Evolutionary conservation across 1,284 basidiomycete genomes (phyloP).

Genomic region (Malassezia psittaci): DNA sequence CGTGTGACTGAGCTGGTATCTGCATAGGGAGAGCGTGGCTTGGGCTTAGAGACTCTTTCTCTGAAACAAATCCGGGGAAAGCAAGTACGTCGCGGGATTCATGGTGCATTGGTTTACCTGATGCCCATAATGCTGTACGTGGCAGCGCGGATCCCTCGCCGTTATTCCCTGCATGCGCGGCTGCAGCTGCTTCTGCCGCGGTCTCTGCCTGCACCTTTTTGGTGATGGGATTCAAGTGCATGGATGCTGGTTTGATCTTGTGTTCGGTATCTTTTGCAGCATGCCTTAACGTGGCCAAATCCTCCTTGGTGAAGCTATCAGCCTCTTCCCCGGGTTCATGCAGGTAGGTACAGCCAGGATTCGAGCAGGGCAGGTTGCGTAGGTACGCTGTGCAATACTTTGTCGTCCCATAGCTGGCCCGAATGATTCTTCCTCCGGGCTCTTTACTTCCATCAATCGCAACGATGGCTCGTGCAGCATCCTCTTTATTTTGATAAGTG

Average conservation of each 20-base stretch:
- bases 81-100: slow-evolving; percentile 17
- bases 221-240: slow-evolving; percentile 23
- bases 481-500: slow-evolving; percentile 86
- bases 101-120: slow-evolving; percentile 25
- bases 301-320: slow-evolving; percentile 60
- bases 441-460: slow-evolving; percentile 74
- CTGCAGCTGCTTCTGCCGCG: not conserved
- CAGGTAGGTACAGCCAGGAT: slow-evolving; percentile 80
- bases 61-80: slow-evolving; percentile 23
- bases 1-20: not conserved
- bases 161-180: not conserved
- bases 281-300: slow-evolving; percentile 43
- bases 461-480: slow-evolving; percentile 82
- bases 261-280: slow-evolving; percentile 45
- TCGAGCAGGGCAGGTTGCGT: slow-evolving; percentile 72
- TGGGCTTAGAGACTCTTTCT: slow-evolving; percentile 19
- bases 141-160: slow-evolving; percentile 35
- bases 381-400: slow-evolving; percentile 97
- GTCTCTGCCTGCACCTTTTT: slow-evolving; percentile 19
- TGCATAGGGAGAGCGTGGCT: slow-evolving; percentile 15
- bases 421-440: slow-evolving; percentile 53
- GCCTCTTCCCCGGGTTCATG: slow-evolving; percentile 98
- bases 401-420: slow-evolving; percentile 89
- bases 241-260: slow-evolving; percentile 38
- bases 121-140: slow-evolving; percentile 46